Evolutionary conservation across 2,329 filamentous ascomycete species (phyloP).

Genomic region (Curvularia lunata): DNA sequence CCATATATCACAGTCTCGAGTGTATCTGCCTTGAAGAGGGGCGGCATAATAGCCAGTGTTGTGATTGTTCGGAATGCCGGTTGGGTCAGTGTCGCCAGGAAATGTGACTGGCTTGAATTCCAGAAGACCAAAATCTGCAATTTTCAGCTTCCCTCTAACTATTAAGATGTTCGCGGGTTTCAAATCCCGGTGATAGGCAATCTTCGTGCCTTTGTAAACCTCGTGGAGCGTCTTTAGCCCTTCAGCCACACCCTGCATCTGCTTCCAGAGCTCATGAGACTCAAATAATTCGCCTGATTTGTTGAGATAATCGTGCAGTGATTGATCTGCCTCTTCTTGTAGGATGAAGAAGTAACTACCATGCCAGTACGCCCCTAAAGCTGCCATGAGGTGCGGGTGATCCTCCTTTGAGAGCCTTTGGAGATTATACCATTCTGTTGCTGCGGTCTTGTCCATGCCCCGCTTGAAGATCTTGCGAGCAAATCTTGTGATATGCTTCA

Average conservation of each 20-base stretch:
- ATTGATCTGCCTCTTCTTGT: constrained; percentile 16
- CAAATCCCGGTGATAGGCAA: constrained; percentile 23
- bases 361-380: constrained; percentile 21
- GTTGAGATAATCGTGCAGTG: constrained; percentile 19
- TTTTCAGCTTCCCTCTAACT: constrained; percentile 18
- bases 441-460: constrained; percentile 10
- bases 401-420: constrained; percentile 17
- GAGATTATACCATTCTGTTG: constrained; percentile 20
- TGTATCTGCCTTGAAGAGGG: constrained; percentile 18
- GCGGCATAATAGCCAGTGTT: constrained; percentile 20
- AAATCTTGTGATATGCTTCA: constrained; percentile 17
- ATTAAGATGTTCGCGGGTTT: constrained; percentile 25
- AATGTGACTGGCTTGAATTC: constrained; percentile 15
- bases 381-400: constrained; percentile 18
- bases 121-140: constrained; percentile 23
- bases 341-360: constrained; percentile 19
- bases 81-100: constrained; percentile 12
- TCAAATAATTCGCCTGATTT: constrained; percentile 13
- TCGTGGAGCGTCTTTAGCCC: constrained; percentile 16
- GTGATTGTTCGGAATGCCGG: constrained; percentile 17
- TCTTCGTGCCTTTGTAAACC: constrained; percentile 17
- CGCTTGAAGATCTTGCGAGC: constrained; percentile 21
- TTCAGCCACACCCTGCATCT: constrained; percentile 19
- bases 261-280: constrained; percentile 21
- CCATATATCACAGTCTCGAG: constrained; percentile 20